These are phyloP conservation scores for Colletotrichum godetiae DNA, from an alignment of 2,329 filamentous ascomycete species.

Conservation along the genomic window DNA sequence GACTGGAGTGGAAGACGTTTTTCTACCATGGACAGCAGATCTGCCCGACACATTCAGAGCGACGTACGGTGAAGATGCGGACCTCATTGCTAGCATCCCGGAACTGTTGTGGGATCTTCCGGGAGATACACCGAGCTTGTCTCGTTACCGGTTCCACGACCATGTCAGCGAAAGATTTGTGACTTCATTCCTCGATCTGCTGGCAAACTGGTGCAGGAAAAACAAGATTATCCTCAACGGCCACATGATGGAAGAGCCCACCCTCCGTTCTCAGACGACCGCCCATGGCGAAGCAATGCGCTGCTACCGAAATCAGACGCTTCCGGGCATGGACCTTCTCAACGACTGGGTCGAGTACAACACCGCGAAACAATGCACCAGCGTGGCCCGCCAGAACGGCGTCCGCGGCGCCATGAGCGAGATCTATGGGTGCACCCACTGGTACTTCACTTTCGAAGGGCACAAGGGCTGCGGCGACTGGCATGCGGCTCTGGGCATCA, in stretches of 20 bases:
- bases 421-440: conserved; percentile 46
- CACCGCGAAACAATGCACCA: conserved; percentile 45
- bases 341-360: conserved; percentile 45
- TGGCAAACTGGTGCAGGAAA: conserved; percentile 42
- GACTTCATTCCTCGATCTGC: conserved; percentile 44
- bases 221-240: conserved; percentile 43
- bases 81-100: conserved; percentile 41
- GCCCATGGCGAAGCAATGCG: conserved; percentile 47
- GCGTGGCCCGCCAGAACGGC: conserved; percentile 45
- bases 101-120: conserved; percentile 46
- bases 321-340: conserved; percentile 46
- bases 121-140: conserved; percentile 38
- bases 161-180: conserved; percentile 47
- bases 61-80: conserved; percentile 35
- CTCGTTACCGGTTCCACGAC: conserved; percentile 45
- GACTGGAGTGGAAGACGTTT: conserved; percentile 39
- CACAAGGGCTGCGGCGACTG: conserved; percentile 48
- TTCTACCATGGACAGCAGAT: conserved; percentile 45
- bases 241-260: conserved; percentile 48
- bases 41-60: conserved; percentile 41
- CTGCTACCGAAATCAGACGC: conserved; percentile 44
- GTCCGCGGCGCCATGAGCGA: conserved; percentile 43
- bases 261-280: conserved; percentile 43
- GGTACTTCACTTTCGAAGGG: conserved; percentile 46
- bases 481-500: conserved; percentile 47